Conservation (phyloP, 306 rosid species). For the Dalbergia cultrata region DNA sequence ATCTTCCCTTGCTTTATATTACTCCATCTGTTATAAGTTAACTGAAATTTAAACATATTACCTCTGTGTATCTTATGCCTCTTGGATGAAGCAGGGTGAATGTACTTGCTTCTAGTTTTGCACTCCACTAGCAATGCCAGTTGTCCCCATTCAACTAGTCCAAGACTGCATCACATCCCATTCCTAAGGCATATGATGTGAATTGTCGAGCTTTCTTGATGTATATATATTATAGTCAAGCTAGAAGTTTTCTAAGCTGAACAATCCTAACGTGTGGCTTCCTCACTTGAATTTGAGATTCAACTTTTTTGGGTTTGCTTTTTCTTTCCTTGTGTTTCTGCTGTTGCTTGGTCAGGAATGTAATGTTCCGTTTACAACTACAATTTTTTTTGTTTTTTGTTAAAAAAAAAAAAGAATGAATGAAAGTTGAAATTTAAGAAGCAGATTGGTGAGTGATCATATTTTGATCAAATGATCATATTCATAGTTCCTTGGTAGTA, state of each 20-base stretch:
- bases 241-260: conserved; percentile 48
- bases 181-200: conserved; percentile 26
- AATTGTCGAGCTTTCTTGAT: conserved; percentile 40
- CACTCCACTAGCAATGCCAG: neutral
- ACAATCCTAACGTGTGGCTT: conserved; percentile 40
- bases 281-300: conserved; percentile 41
- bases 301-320: conserved; percentile 8
- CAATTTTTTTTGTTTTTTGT: conserved; percentile 6
- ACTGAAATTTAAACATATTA: neutral
- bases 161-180: conserved; percentile 12
- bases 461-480: conserved; percentile 30
- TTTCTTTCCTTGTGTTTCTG: conserved; percentile 37
- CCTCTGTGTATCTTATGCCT: conserved; percentile 6
- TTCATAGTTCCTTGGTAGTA: neutral
- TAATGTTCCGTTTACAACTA: neutral
- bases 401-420: conserved; percentile 44
- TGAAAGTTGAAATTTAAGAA: conserved; percentile 39
- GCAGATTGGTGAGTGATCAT: conserved; percentile 36
- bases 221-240: conserved; percentile 33
- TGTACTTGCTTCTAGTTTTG: conserved; percentile 43
- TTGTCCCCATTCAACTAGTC: neutral
- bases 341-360: conserved; percentile 36
- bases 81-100: conserved; percentile 55
- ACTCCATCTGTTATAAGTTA: conserved; percentile 2
- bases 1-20: conserved; percentile 12